A percentile compares a stretch with the other conserved stretches of the same genome.
Evolutionary conservation across 306 rosid species (phyloP).

Genomic region (Glycine latifolia): DNA sequence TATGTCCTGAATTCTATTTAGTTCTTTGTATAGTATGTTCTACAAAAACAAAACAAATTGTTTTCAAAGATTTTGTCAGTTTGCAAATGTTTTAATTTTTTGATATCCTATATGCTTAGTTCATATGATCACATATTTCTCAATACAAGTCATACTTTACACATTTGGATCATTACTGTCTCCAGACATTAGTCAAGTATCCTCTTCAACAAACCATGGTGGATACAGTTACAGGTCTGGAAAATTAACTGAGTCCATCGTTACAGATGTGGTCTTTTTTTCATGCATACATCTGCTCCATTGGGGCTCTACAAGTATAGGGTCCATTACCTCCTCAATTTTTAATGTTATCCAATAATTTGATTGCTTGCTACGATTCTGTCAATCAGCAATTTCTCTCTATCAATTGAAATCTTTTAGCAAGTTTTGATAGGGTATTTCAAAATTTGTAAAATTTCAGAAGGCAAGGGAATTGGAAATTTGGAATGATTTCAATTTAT

Average conservation of each 20-base stretch:
- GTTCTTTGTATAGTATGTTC: not conserved
- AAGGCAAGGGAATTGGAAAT: not conserved
- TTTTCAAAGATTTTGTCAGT: not conserved
- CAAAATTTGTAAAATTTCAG: not conserved
- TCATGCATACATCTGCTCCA: slow-evolving; percentile 57
- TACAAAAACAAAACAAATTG: not conserved
- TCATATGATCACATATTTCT: not conserved
- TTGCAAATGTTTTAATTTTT: not conserved
- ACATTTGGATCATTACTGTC: not conserved
- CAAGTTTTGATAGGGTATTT: no score
- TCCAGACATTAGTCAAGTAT: slow-evolving; percentile 68
- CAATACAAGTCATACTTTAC: not conserved
- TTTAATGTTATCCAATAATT: not conserved
- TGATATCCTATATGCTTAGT: not conserved
- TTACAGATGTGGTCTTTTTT: slow-evolving; percentile 52
- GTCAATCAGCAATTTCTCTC: not conserved
- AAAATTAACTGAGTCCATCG: slow-evolving; percentile 49
- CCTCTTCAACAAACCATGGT: slow-evolving; percentile 38
- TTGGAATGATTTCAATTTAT: not conserved
- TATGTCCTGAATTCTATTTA: not conserved
- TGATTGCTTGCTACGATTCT: not conserved
- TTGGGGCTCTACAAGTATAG: slow-evolving; percentile 41
- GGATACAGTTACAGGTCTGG: slow-evolving; percentile 60
- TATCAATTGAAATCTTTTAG: no score
- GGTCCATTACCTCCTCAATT: not conserved